Conservation (phyloP, 2,329 filamentous ascomycete species). For the Calonectria pseudoreteaudii region DNA sequence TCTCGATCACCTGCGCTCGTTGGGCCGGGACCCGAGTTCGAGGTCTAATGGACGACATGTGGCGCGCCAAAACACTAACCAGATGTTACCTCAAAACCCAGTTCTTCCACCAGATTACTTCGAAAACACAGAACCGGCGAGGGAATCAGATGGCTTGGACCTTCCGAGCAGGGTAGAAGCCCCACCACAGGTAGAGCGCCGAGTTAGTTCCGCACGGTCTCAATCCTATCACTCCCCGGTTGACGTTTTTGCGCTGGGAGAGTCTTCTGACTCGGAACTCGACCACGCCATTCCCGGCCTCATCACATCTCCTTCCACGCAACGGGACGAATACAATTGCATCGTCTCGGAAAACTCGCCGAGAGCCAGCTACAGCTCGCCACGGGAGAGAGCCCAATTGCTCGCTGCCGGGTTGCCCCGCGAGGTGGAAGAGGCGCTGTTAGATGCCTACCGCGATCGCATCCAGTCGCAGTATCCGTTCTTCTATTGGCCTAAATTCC, state of each 20-base stretch:
- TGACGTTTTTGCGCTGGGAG: not conserved
- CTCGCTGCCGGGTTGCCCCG: not conserved
- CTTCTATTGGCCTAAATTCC: constrained; percentile 29
- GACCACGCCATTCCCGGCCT: constrained; percentile 9
- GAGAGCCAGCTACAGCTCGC: not conserved
- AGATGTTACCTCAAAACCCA: not conserved
- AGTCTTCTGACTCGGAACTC: constrained; percentile 10
- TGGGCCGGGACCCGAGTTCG: not conserved
- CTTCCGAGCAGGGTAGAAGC: not conserved
- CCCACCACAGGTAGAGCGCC: not conserved
- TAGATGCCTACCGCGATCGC: constrained; percentile 42
- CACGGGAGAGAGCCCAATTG: not conserved
- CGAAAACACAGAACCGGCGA: not conserved
- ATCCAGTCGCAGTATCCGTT: constrained; percentile 44
- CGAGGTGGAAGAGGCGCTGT: constrained; percentile 34
- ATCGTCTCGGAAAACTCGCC: not conserved
- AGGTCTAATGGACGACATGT: not conserved
- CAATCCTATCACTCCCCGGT: not conserved
- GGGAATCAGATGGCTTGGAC: not conserved
- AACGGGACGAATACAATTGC: not conserved
- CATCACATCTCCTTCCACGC: constrained; percentile 3
- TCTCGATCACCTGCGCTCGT: constrained; percentile 33
- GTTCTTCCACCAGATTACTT: not conserved
- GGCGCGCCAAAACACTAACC: not conserved
- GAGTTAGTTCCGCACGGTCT: not conserved